Base-by-base conservation (phyloP, 139 green algal species). In the Chlamydomonas asymmetrica region DNA sequence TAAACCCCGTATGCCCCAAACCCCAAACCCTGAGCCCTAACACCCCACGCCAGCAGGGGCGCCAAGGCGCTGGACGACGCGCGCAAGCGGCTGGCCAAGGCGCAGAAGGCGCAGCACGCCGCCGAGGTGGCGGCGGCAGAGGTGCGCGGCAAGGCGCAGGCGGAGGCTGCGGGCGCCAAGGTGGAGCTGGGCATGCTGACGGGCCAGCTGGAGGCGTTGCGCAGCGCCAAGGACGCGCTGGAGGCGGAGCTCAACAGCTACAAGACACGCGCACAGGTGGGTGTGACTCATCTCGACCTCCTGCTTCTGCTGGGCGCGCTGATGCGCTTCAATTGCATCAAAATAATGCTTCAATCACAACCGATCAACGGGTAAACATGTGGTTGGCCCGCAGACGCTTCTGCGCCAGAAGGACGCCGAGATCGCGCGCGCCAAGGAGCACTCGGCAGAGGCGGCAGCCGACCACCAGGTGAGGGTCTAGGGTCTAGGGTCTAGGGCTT, bases 171-270 rank as follows among this genome's bases (percentile, higher is more conserved):
- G 50, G 48, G 52, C 32, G 37, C 59, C 5, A 23, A 29, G 13
- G n/a, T 74, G 45, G 72, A 88, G 77, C 59, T 85, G 49, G 66
- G 66, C 35, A 43, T 84, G 66, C 57, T 74, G 25, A 18, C 35
- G 59, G 72, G 83, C 66, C 69, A 81, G 56, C 35, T 77, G 25
- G 80, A 89, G 63, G 57, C 64, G 3, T 41, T 61, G 23, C 54
- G 68, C 32, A 59, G 63, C 20, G 78, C 84, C 9, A 60, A 66
- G 57, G 65, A 74, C 29, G 59, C 57, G 40, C 23, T 81, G 31
- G 84, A 89, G 40, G 49, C 78, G n/a, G 84, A 89, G 52, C 67
- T 89, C 39, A 63, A 45, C 45, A 81, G 87, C 61, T 89, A 89
- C 80, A 84, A 80, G 39, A 69, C 65, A 41, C 43, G 84, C 32